Evolutionary conservation across 371 early-diverging fungal species (phyloP).

Genomic region (Blastocladiella emersonii): DNA sequence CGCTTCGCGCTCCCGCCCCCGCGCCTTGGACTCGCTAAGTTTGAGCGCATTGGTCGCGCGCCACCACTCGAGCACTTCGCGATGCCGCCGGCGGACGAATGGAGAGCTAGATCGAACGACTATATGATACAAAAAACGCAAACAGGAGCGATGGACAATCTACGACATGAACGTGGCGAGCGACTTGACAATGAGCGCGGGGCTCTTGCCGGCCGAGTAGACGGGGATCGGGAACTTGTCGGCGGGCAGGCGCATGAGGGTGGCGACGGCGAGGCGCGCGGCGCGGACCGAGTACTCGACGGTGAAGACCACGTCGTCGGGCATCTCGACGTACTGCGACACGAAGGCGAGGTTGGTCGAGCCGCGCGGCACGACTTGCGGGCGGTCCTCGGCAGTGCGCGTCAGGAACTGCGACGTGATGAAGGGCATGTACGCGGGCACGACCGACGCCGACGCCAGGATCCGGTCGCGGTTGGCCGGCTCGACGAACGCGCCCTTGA

Average conservation of each 20-base stretch:
- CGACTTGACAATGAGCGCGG: not conserved
- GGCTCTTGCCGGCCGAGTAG: not conserved
- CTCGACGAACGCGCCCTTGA: not conserved
- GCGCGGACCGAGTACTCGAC: slow-evolving; percentile 18
- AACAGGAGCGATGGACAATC: too few species aligned
- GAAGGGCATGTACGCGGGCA: slow-evolving; percentile 13
- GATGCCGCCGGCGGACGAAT: too few species aligned
- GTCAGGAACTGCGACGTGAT: slow-evolving; percentile 15
- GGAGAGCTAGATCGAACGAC: too few species aligned
- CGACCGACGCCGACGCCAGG: slow-evolving; percentile 1
- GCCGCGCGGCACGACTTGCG: slow-evolving; percentile 10
- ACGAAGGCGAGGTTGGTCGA: slow-evolving; percentile 16
- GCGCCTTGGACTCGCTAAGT: too few species aligned
- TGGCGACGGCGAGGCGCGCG: slow-evolving; percentile 12
- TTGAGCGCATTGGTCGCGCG: too few species aligned
- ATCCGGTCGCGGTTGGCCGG: not conserved
- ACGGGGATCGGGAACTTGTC: not conserved
- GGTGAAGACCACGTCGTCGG: slow-evolving; percentile 16
- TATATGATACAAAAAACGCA: too few species aligned
- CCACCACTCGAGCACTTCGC: too few species aligned
- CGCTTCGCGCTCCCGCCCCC: too few species aligned
- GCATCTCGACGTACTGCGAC: slow-evolving; percentile 16
- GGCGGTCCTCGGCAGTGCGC: slow-evolving; percentile 12
- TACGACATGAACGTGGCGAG: not conserved
- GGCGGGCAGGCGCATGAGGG: not conserved